Conservation (phyloP, 495 filamentous ascomycete genomes). For the Penicillium taxi region DNA sequence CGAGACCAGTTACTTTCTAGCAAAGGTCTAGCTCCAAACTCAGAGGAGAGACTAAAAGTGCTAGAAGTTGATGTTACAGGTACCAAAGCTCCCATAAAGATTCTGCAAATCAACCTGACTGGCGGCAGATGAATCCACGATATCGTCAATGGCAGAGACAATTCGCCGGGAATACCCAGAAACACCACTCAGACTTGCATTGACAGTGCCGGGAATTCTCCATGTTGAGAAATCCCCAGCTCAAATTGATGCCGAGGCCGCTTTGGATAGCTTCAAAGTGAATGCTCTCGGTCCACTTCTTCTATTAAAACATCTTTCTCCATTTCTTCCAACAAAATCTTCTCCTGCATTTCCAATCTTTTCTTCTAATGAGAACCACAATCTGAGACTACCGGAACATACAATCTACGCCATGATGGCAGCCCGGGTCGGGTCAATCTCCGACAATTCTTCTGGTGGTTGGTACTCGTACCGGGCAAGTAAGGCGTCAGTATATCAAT, state of each 20-base stretch:
- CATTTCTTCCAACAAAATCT: conserved; percentile 53
- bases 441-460: conserved; percentile 61
- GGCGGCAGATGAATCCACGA: conserved; percentile 32
- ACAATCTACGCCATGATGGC: conserved; percentile 64
- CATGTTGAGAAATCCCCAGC: conserved; percentile 64
- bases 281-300: conserved; percentile 69
- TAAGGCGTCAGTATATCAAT: conserved; percentile 63
- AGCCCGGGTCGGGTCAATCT: conserved; percentile 66
- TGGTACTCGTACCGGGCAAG: conserved; percentile 71
- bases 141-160: conserved; percentile 28
- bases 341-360: conserved; percentile 14
- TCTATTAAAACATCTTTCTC: conserved; percentile 64
- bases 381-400: conserved; percentile 26
- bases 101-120: conserved; percentile 4
- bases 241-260: conserved; percentile 49
- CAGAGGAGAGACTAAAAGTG: conserved; percentile 45
- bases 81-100: conserved; percentile 13
- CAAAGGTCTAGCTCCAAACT: conserved; percentile 13
- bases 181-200: conserved; percentile 57
- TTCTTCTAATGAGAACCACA: neutral
- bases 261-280: conserved; percentile 54
- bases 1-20: conserved; percentile 49
- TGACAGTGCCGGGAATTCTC: conserved; percentile 65
- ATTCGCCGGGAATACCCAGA: conserved; percentile 41
- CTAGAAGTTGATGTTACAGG: conserved; percentile 53